Conservation (phyloP, 2,329 filamentous ascomycete genomes). For the Capronia americana region DNA sequence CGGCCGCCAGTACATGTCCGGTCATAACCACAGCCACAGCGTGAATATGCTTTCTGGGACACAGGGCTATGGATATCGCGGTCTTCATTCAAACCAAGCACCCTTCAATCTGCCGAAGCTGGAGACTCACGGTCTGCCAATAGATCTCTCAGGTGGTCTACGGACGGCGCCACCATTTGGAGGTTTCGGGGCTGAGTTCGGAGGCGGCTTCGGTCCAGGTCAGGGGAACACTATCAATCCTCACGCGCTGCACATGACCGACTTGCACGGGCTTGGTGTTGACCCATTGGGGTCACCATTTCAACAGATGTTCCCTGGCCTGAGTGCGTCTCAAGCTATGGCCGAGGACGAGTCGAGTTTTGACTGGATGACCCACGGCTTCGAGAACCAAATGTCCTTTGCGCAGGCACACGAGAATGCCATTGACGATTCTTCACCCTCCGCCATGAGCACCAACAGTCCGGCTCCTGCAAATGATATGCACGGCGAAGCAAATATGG, state of each 20-base stretch:
- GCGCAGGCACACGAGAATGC: constrained; percentile 75
- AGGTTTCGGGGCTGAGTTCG: constrained; percentile 69
- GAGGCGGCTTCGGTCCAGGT: constrained; percentile 60
- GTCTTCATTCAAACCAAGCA: constrained; percentile 73
- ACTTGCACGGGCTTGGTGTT: constrained; percentile 61
- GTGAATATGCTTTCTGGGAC: constrained; percentile 67
- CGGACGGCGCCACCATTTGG: constrained; percentile 80
- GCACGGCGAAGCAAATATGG: constrained; percentile 74
- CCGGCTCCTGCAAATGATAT: constrained; percentile 90
- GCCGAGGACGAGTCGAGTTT: constrained; percentile 75
- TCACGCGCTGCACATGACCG: constrained; percentile 79
- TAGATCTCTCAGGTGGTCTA: constrained; percentile 71
- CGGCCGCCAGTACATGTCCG: constrained; percentile 54
- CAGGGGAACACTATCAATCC: constrained; percentile 68
- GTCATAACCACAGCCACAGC: constrained; percentile 75
- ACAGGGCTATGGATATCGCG: constrained; percentile 68
- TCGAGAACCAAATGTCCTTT: constrained; percentile 78
- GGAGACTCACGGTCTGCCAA: constrained; percentile 74
- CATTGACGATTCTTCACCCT: constrained; percentile 91
- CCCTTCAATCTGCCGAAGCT: constrained; percentile 79
- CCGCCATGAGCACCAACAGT: constrained; percentile 92
- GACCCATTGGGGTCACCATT: constrained; percentile 52
- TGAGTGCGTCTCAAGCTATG: constrained; percentile 61
- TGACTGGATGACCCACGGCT: constrained; percentile 78
- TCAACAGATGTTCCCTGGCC: constrained; percentile 60